phyloP scores from a whole-genome alignment of 176 grass and related monocot species.

The Oryza officinalis region DNA sequence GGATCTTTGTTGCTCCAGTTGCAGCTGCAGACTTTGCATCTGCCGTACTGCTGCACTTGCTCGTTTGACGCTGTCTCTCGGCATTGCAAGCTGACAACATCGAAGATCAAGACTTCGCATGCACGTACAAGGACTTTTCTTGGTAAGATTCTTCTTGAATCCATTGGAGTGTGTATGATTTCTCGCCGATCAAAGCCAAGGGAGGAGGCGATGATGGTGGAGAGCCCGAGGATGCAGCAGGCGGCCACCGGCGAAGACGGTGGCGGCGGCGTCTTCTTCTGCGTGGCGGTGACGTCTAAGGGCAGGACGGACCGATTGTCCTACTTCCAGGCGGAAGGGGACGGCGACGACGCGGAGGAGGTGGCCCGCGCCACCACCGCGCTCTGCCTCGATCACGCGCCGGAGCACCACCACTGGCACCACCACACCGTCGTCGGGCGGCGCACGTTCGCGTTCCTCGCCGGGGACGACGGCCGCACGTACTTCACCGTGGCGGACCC shows the following conservation, averaged over 20 bases:
- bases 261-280: conserved; percentile 39
- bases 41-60: neutral
- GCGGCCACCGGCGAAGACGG: no score
- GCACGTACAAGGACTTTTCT: neutral
- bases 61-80: conserved; percentile 11
- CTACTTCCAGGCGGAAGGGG: conserved; percentile 43
- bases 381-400: conserved; percentile 64
- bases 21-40: conserved; percentile 9
- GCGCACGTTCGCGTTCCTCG: conserved; percentile 63
- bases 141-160: neutral
- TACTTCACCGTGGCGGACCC: conserved; percentile 72
- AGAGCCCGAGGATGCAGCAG: neutral
- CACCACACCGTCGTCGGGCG: conserved; percentile 64
- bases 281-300: conserved; percentile 43
- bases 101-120: neutral
- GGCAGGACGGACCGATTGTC: conserved; percentile 38
- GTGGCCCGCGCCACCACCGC: conserved; percentile 41
- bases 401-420: conserved; percentile 69
- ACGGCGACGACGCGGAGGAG: conserved; percentile 38
- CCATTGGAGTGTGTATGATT: conserved; percentile 6
- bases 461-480: conserved; percentile 53
- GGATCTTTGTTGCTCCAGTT: neutral
- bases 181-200: conserved; percentile 11
- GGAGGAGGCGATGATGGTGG: conserved; percentile 8
- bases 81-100: conserved; percentile 2